Evolutionary conservation across 805 yeast genomes (phyloP).

Genomic region (Yamadazyma insecticola): DNA sequence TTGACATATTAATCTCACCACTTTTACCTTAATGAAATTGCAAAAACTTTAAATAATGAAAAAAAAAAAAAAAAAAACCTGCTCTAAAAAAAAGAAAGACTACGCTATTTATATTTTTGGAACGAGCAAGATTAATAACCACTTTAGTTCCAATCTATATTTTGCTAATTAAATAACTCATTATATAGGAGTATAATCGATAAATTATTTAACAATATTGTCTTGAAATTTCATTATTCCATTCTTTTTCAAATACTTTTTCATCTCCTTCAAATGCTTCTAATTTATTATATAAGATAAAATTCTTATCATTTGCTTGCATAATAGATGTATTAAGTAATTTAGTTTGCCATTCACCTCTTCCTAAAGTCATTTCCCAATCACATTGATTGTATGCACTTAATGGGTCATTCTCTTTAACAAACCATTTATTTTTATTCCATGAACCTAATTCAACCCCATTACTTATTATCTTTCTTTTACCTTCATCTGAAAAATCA

Average conservation of each 20-base stretch:
- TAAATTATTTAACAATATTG: no score
- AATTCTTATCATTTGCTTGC: constrained; percentile 26
- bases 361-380: constrained; percentile 40
- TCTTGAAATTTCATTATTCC: constrained; percentile 32
- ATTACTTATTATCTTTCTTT: constrained; percentile 21
- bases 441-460: constrained; percentile 38
- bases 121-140: no score
- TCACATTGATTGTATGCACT: constrained; percentile 34
- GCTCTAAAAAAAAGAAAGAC: no score
- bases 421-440: constrained; percentile 36
- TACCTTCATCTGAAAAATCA: constrained; percentile 34
- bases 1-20: no score
- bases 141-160: no score
- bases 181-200: no score
- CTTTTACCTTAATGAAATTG: no score
- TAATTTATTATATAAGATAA: constrained; percentile 25
- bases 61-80: no score
- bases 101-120: no score
- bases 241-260: constrained; percentile 25
- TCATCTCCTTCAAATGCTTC: constrained; percentile 30
- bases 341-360: constrained; percentile 35
- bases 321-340: constrained; percentile 26
- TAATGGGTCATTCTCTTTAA: constrained; percentile 33
- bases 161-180: no score
- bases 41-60: no score